These are phyloP conservation scores for Skeletonema grethae DNA, from an alignment of 108 stramenopile genomes.

Conservation along the genomic window DNA sequence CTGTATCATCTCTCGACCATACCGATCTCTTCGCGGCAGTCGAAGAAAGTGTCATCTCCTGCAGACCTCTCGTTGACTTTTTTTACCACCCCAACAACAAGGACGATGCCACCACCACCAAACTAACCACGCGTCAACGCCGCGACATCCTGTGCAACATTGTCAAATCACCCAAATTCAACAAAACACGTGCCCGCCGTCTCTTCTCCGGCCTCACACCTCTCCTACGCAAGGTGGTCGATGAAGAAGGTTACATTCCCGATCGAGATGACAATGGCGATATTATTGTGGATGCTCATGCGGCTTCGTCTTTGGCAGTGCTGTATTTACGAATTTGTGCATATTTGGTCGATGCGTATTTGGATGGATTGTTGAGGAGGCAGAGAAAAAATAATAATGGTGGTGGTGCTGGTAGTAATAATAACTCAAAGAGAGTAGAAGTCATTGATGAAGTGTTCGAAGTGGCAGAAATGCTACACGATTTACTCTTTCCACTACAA, in stretches of 20 bases:
- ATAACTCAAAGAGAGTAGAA: constrained; percentile 4
- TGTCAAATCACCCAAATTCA: constrained; percentile 21
- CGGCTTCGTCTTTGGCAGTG: constrained; percentile 41
- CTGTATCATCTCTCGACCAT: background rate
- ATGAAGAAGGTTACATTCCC: constrained; percentile 29
- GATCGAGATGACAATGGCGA: constrained; percentile 6
- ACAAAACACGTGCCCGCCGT: constrained; percentile 22
- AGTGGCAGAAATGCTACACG: constrained; percentile 67
- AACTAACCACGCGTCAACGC: constrained; percentile 5
- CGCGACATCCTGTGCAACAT: constrained; percentile 17
- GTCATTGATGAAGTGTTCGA: constrained; percentile 67
- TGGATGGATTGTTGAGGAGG: constrained; percentile 34
- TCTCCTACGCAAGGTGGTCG: constrained; percentile 9
- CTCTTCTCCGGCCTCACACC: constrained; percentile 29
- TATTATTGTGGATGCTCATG: constrained; percentile 19
- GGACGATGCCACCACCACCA: background rate
- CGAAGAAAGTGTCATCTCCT: constrained; percentile 9
- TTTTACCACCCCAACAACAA: constrained; percentile 6
- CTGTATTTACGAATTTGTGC: constrained; percentile 54
- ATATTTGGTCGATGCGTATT: constrained; percentile 45
- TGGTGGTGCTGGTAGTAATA: background rate
- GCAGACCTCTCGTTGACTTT: constrained; percentile 11
- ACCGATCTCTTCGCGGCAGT: constrained; percentile 8
- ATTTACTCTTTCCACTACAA: constrained; percentile 63
- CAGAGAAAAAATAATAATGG: constrained; percentile 1